Evolutionary conservation across 352 stramenopile genomes (phyloP).

Genomic region (Pythium aristosporum): DNA sequence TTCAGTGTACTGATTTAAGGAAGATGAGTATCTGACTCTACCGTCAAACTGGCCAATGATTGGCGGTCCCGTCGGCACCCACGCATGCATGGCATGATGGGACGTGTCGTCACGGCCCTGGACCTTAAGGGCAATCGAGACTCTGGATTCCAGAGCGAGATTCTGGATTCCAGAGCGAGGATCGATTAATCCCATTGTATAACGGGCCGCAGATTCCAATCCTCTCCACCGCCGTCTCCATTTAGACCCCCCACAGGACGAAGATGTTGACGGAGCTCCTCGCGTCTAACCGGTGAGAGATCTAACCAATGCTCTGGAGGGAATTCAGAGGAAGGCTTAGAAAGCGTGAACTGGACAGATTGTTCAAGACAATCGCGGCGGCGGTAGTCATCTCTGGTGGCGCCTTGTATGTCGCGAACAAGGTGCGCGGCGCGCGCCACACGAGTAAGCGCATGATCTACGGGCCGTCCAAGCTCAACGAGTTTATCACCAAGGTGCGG

Average conservation of each 20-base stretch:
- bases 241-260: neutral
- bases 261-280: conserved; percentile 8
- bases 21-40: neutral
- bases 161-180: neutral
- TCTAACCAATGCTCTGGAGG: neutral
- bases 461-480: conserved; percentile 62
- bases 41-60: neutral
- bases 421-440: conserved; percentile 17
- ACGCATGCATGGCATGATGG: neutral
- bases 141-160: neutral
- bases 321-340: neutral
- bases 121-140: neutral
- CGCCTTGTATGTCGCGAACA: conserved; percentile 29
- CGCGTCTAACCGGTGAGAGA: conserved; percentile 10
- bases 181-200: no score
- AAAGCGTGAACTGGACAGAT: neutral
- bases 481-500: conserved; percentile 53
- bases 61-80: neutral
- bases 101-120: neutral
- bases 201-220: no score
- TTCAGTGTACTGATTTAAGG: conserved; percentile 15
- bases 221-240: neutral
- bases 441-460: conserved; percentile 53
- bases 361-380: conserved; percentile 21
- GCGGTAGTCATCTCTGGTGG: conserved; percentile 36